Conservation (phyloP, 1,284 basidiomycete genomes). For the Puccinia hordei region DNA sequence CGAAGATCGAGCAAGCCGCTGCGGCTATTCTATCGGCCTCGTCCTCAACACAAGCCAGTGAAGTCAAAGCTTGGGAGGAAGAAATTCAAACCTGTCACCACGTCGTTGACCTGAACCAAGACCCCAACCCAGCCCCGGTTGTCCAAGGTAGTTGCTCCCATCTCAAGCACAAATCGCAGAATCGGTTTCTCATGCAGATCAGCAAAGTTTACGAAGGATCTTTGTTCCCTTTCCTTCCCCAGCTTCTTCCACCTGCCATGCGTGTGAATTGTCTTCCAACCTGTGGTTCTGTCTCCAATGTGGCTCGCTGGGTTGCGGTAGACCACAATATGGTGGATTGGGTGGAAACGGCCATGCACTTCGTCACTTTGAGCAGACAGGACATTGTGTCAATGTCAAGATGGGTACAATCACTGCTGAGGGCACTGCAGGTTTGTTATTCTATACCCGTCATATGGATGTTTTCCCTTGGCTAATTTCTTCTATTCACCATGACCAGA, state of each 20-base stretch:
- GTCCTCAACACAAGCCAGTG: slow-evolving; percentile 85
- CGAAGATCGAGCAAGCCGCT: slow-evolving; percentile 63
- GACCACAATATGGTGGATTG: slow-evolving; percentile 79
- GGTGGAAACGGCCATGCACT: slow-evolving; percentile 91
- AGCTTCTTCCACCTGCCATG: slow-evolving; percentile 75
- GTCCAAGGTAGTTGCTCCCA: slow-evolving; percentile 61
- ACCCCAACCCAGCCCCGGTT: slow-evolving; percentile 62
- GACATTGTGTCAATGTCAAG: slow-evolving; percentile 86
- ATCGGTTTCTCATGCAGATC: slow-evolving; percentile 17
- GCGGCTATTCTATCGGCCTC: slow-evolving; percentile 77
- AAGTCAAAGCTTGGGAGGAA: slow-evolving; percentile 97
- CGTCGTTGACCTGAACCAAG: slow-evolving; percentile 75
- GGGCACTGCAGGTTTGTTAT: slow-evolving; percentile 74
- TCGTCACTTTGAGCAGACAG: slow-evolving; percentile 73
- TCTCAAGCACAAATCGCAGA: slow-evolving; percentile 52
- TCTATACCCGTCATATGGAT: background rate
- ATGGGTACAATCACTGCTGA: slow-evolving; percentile 96
- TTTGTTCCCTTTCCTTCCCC: slow-evolving; percentile 52
- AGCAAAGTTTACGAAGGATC: background rate
- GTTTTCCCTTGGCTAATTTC: background rate
- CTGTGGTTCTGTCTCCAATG: slow-evolving; percentile 94
- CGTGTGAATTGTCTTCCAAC: slow-evolving; percentile 81
- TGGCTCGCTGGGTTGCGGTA: slow-evolving; percentile 90
- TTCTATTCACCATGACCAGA: slow-evolving; percentile 65
- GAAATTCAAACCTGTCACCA: slow-evolving; percentile 87